Percentiles rank a stretch among this genome's conserved stretches.
These are phyloP conservation scores for Lophiostoma macrostomum DNA, from an alignment of 495 filamentous ascomycete genomes.

Conservation along the genomic window DNA sequence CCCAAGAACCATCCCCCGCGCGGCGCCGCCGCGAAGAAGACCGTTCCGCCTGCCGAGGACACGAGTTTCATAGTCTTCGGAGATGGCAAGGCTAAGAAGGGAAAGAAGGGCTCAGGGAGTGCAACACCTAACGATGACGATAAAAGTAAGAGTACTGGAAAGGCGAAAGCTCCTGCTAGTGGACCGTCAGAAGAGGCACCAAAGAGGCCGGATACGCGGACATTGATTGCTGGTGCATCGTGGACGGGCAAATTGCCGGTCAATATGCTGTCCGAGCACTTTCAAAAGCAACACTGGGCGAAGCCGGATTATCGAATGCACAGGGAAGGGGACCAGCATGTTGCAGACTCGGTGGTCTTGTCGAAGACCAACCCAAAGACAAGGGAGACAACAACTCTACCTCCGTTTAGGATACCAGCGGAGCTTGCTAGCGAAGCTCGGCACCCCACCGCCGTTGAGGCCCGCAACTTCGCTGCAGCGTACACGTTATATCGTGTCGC, in stretches of 20 bases:
- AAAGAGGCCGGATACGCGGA: constrained; percentile 77
- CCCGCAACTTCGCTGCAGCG: constrained; percentile 86
- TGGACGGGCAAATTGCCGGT: constrained; percentile 98
- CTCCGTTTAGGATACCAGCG: constrained; percentile 77
- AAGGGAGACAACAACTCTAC: constrained; percentile 64
- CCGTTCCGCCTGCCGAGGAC: constrained; percentile 43
- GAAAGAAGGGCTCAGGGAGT: constrained; percentile 40
- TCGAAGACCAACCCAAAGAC: constrained; percentile 80
- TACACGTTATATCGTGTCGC: constrained; percentile 87
- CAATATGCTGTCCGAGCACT: constrained; percentile 89
- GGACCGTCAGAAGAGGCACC: constrained; percentile 50
- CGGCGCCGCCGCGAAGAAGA: constrained; percentile 33
- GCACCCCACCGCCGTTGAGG: constrained; percentile 77
- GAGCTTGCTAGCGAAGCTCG: constrained; percentile 63
- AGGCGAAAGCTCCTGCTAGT: constrained; percentile 45
- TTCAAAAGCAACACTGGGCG: constrained; percentile 91
- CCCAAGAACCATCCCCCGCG: constrained; percentile 36
- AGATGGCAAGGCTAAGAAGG: constrained; percentile 55
- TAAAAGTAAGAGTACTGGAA: constrained; percentile 34
- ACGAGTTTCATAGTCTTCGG: constrained; percentile 67
- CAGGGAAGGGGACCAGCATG: constrained; percentile 60
- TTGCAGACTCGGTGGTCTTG: constrained; percentile 68
- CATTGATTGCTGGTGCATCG: constrained; percentile 87
- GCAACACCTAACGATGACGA: constrained; percentile 16
- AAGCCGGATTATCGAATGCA: constrained; percentile 87